phyloP scores from a whole-genome alignment of 257 asterid species.

The Anisodus acutangulus region DNA sequence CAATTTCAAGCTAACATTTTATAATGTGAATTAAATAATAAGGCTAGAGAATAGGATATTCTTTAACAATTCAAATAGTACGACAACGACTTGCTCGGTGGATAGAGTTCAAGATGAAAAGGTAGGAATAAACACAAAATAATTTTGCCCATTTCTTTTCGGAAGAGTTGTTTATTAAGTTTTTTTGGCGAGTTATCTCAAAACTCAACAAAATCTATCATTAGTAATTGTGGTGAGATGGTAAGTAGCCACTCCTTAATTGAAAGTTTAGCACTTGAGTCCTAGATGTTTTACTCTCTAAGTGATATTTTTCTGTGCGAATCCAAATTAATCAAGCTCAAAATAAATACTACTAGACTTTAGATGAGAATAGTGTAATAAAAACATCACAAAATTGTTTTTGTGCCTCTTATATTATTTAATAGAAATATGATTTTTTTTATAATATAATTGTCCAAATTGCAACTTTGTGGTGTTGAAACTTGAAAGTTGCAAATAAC shows the following conservation, averaged over 20 bases:
- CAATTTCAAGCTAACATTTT: neutral
- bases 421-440: too few species aligned
- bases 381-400: too few species aligned
- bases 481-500: too few species aligned
- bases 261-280: too few species aligned
- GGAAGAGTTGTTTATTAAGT: slow-evolving; percentile 1
- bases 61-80: slow-evolving; percentile 12
- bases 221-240: neutral
- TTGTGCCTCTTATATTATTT: too few species aligned
- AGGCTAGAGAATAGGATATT: neutral
- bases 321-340: neutral
- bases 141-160: neutral
- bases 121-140: neutral
- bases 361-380: too few species aligned
- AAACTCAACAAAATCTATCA: neutral
- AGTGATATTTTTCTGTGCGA: too few species aligned
- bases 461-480: too few species aligned
- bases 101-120: neutral
- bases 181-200: neutral
- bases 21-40: slow-evolving; percentile 9
- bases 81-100: neutral
- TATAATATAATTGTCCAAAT: too few species aligned
- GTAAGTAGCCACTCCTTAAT: neutral
- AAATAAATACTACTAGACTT: too few species aligned
- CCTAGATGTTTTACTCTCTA: too few species aligned